These are phyloP conservation scores for Lactarius sp. DNA, from an alignment of 768 basidiomycete species.

Conservation along the genomic window DNA sequence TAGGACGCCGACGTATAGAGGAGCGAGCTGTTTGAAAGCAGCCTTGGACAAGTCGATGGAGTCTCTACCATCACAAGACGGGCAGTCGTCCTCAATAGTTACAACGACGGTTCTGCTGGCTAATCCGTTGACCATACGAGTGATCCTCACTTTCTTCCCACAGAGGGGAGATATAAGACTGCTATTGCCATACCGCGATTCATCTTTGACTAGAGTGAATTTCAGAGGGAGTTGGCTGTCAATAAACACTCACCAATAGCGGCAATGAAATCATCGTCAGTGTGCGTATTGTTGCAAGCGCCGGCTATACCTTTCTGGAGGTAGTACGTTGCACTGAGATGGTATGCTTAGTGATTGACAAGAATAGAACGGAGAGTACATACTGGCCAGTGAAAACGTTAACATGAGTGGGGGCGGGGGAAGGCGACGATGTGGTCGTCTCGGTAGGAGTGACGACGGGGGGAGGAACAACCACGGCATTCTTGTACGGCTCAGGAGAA, in stretches of 20 bases:
- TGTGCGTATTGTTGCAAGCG: constrained; percentile 63
- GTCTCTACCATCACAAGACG: constrained; percentile 47
- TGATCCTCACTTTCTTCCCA: constrained; percentile 59
- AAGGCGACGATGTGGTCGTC: background rate
- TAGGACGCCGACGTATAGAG: constrained; percentile 47
- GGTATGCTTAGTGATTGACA: background rate
- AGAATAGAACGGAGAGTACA: background rate
- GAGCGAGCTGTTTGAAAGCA: constrained; percentile 60
- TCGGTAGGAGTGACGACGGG: background rate
- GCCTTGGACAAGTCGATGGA: constrained; percentile 71
- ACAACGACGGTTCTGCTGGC: no score
- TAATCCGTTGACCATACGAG: no score
- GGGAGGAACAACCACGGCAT: background rate
- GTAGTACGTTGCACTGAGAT: constrained; percentile 40
- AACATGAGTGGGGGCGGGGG: background rate
- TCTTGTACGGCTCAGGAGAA: background rate
- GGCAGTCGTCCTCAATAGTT: constrained; percentile 74
- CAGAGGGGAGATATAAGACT: no score
- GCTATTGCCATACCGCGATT: constrained; percentile 46
- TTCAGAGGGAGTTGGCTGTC: background rate
- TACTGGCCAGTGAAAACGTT: constrained; percentile 8
- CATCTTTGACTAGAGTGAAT: constrained; percentile 36
- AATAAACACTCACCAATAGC: constrained; percentile 49
- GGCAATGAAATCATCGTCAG: constrained; percentile 54
- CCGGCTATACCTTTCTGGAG: constrained; percentile 58